Evolutionary conservation across 176 grass and related monocot species (phyloP).

Genomic region (Leersia perrieri): DNA sequence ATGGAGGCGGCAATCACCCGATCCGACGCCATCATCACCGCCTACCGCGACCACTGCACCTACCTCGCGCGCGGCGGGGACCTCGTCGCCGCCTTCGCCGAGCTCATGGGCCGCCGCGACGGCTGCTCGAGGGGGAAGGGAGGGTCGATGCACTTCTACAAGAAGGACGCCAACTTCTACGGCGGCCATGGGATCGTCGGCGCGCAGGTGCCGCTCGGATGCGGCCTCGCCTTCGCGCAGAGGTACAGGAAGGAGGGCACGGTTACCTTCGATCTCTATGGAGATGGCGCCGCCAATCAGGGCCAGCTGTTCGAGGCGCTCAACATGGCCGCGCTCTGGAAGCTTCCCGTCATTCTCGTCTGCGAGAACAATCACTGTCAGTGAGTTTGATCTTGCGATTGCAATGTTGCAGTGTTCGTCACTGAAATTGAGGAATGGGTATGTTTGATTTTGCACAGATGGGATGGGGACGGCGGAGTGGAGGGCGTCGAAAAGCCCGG

Average conservation of each 20-base stretch:
- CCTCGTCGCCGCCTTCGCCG: slow-evolving; percentile 59
- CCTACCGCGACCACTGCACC: slow-evolving; percentile 90
- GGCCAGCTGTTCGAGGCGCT: slow-evolving; percentile 97
- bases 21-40: slow-evolving; percentile 73
- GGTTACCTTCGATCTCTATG: slow-evolving; percentile 76
- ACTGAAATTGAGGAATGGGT: not conserved
- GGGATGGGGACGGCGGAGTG: slow-evolving; percentile 97
- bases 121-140: slow-evolving; percentile 81
- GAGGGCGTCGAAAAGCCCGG: slow-evolving; percentile 74
- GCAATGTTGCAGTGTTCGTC: not conserved
- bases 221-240: slow-evolving; percentile 82
- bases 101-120: slow-evolving; percentile 78
- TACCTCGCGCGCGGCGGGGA: slow-evolving; percentile 66
- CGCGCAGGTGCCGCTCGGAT: slow-evolving; percentile 75
- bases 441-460: slow-evolving; percentile 44
- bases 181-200: slow-evolving; percentile 89
- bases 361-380: slow-evolving; percentile 99
- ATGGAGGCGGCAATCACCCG: slow-evolving; percentile 74
- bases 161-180: slow-evolving; percentile 71
- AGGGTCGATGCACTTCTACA: slow-evolving; percentile 96
- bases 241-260: slow-evolving; percentile 69
- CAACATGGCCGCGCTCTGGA: slow-evolving; percentile 92
- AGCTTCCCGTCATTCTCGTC: slow-evolving; percentile 74
- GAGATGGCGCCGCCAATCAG: slow-evolving; percentile 86
- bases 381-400: not conserved